A percentile compares a stretch with the other conserved stretches of the same genome.
phyloP scores from a whole-genome alignment of 805 yeast species.

The Torulaspora maleeae region DNA sequence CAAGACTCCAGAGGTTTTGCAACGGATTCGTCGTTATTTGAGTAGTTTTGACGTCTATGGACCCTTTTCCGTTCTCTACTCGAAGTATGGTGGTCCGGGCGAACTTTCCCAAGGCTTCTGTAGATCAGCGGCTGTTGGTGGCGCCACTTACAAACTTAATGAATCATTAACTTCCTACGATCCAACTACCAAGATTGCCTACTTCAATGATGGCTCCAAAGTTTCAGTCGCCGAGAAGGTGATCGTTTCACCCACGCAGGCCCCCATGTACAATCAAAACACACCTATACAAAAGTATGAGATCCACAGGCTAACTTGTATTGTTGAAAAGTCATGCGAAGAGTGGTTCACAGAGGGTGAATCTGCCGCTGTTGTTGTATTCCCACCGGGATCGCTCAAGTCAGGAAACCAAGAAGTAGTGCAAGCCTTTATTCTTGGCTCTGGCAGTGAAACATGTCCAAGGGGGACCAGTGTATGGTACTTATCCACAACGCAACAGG shows the following conservation, averaged over 20 bases:
- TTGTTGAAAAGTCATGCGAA: slow-evolving; percentile 79
- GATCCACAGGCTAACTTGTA: slow-evolving; percentile 70
- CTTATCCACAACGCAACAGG: slow-evolving; percentile 69
- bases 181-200: slow-evolving; percentile 59
- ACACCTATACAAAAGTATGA: slow-evolving; percentile 47
- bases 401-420: slow-evolving; percentile 66
- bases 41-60: slow-evolving; percentile 89
- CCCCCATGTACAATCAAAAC: slow-evolving; percentile 41
- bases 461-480: slow-evolving; percentile 88
- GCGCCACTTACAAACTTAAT: slow-evolving; percentile 84
- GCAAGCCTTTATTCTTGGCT: slow-evolving; percentile 82
- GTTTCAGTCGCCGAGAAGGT: slow-evolving; percentile 76
- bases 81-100: slow-evolving; percentile 94
- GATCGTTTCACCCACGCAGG: slow-evolving; percentile 69
- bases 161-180: slow-evolving; percentile 64
- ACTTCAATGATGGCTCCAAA: slow-evolving; percentile 67
- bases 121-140: slow-evolving; percentile 96
- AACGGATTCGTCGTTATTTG: slow-evolving; percentile 77
- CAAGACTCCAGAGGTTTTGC: slow-evolving; percentile 67
- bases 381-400: slow-evolving; percentile 79
- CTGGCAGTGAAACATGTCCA: slow-evolving; percentile 85
- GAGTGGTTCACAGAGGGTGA: slow-evolving; percentile 91
- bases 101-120: slow-evolving; percentile 96
- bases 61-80: slow-evolving; percentile 83
- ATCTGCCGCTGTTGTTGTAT: slow-evolving; percentile 79